Base-by-base conservation (phyloP, 2,329 filamentous ascomycete genomes). In the Camptophora hylomeconis region DNA sequence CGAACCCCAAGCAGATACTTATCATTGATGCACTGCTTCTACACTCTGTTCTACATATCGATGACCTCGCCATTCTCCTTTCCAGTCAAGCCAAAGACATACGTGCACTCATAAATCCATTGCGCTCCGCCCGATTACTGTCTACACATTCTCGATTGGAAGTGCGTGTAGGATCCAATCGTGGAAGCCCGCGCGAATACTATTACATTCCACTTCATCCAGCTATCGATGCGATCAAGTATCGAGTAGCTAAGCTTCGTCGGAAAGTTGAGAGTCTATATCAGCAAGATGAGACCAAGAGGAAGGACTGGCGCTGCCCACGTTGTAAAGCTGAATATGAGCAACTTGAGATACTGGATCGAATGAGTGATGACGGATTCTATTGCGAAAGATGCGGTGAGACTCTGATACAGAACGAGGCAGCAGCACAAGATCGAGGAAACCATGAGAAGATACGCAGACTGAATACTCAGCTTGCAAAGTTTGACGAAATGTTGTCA, bases 171-270 rank as follows among this genome's bases (percentile, higher is more conserved):
- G 82, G 81, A 28, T 80, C 84, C 35, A 77, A 80, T 33, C 76
- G 84, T 29, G 79, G 82, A 4, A 76, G 80, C 42, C 84, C 79
- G 50, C 73, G 82, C 46, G 92, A 87, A 38, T 98, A 93, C 66
- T 98, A 92, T 61, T 98, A 82, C 57, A 87, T 98, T 51, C 86
- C 94, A 52, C 92, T 92, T 48, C 82, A 89, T 35, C 80, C 82
- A 33, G 83, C 87, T 19, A 83, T 98, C 48, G 89, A 98, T 57
- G 83, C 82, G 26, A 92, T 93, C 58, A 98, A 98, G 55, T 98
- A 80, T 69, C 78, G 82, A 38, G 75, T 93, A 28, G 86, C 87
- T 50, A 78, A 77, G 32, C 73, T 95, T 44, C 84, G 86, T 42
- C 86, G 87, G 51, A 75, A 79, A 31, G 83, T 95, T 35, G 86